Evolutionary conservation across 139 green algal species (phyloP).

Genomic region (Auxenochlorella pyrenoidosa): DNA sequence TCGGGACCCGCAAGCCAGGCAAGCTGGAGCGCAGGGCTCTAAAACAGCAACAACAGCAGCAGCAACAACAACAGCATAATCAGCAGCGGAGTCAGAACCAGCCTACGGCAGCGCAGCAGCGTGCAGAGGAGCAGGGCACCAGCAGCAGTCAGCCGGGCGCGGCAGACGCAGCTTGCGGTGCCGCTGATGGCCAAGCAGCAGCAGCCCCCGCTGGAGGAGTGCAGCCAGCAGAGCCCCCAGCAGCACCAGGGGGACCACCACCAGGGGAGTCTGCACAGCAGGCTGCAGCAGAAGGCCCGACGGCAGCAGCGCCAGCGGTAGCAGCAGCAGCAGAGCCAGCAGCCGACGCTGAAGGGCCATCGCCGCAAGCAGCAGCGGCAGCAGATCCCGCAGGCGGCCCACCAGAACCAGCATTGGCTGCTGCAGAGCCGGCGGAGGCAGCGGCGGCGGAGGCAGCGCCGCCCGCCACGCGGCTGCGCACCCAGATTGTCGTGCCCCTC

Average conservation of each 20-base stretch:
- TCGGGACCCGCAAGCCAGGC: neutral
- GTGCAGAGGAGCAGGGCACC: neutral
- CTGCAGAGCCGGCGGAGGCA: neutral
- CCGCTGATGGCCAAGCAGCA: no score
- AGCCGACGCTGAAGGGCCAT: neutral
- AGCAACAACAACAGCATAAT: neutral
- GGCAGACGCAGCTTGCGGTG: no score
- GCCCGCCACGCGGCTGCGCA: slow-evolving; percentile 8
- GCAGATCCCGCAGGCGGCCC: neutral
- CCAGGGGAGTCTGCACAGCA: neutral
- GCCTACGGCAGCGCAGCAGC: neutral
- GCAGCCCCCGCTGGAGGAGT: no score
- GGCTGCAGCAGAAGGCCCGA: neutral
- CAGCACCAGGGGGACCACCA: neutral
- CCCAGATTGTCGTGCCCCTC: slow-evolving; percentile 45
- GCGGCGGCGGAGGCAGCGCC: no score
- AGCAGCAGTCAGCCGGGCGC: neutral
- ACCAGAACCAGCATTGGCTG: neutral
- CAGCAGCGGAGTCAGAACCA: no score
- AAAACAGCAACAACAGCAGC: neutral
- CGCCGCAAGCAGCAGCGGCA: neutral
- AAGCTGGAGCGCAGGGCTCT: slow-evolving; percentile 7
- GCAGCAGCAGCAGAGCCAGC: neutral
- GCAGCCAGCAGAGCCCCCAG: neutral
- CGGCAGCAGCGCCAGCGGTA: neutral